phyloP scores from a whole-genome alignment of 2,329 filamentous ascomycete genomes.

The Alternaria sp. region DNA sequence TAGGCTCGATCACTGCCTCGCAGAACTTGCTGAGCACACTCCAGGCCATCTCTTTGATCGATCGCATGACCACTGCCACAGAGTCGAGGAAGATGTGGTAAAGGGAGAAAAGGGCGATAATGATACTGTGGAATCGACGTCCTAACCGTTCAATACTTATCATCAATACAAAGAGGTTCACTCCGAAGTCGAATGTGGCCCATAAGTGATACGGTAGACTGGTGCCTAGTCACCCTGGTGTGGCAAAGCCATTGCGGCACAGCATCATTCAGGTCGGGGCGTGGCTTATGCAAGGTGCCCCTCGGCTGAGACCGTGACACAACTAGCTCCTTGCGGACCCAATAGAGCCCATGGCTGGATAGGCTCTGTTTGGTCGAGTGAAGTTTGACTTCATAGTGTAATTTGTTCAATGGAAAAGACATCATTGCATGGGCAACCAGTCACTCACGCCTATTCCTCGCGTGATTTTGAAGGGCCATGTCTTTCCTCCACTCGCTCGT shows the following conservation, averaged over 20 bases:
- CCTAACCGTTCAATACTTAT: background rate
- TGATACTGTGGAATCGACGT: background rate
- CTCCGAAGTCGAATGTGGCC: background rate
- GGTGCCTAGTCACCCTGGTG: background rate
- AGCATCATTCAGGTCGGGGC: background rate
- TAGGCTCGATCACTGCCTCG: background rate
- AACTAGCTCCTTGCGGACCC: no score
- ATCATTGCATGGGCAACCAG: background rate
- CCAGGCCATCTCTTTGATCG: background rate
- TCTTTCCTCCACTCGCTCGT: background rate
- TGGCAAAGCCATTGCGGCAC: background rate
- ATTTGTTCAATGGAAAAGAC: no score
- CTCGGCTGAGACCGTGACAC: no score
- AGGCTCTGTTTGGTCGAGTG: no score
- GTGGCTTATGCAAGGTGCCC: no score
- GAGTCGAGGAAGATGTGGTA: background rate
- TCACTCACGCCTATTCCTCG: background rate
- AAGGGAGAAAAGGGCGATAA: background rate
- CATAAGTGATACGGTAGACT: background rate
- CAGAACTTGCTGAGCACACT: background rate
- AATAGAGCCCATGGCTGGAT: no score
- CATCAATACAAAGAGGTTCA: background rate
- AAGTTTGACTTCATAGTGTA: no score
- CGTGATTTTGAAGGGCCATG: background rate
- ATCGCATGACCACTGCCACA: background rate